Base-by-base conservation (phyloP, 306 rosid genomes). In the Begonia peltatifolia region DNA sequence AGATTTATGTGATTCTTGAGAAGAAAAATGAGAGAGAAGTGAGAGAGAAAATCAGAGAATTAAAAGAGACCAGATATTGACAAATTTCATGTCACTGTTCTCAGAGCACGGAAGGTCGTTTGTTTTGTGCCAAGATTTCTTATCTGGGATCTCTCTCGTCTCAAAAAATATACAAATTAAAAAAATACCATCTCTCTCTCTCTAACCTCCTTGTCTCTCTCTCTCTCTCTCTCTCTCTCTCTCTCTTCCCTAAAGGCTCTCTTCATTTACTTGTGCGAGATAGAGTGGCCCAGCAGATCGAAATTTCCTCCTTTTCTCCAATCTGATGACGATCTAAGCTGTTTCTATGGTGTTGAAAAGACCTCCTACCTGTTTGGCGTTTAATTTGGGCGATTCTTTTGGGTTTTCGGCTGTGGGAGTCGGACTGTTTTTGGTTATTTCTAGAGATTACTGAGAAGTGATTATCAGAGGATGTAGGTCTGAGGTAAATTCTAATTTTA, bases 21-120 rank as follows among this genome's bases (percentile, higher is more conserved):
- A 5, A 30, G 38, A 5, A 30, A 7, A 7, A 30, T 7, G 38
- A 30, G 2, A 9, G 63, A 38, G 46, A 44, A 22, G 67, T 22
- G 17, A 79, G 62, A 77, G 76, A 56, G 86, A 77, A 74, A 76
- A 85, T 84, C 85, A 85, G 85, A 74, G 95, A 74, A 83, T 70
- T 93, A 78, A 85, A 83, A 71, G 87, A 76, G 90, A 85, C 82
- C 92, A 77, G 87, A 85, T 78, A 82, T 85, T 80, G 97, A 90
- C 97, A 90, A 85, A 85, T 80, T 76, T 82, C 81, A 69, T 81
- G 95, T 90, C 95, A 78, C 90, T 85, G 87, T 83, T 85, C 84
- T 78, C 74, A 71, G 87, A 30, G 6, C 38, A 5, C 38, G 1
- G 38, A 83, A 82, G 84, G 76, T 89, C 82, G 83, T 84, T 80